Conservation (phyloP, 768 basidiomycete genomes). For the Trametes sanguinea region DNA sequence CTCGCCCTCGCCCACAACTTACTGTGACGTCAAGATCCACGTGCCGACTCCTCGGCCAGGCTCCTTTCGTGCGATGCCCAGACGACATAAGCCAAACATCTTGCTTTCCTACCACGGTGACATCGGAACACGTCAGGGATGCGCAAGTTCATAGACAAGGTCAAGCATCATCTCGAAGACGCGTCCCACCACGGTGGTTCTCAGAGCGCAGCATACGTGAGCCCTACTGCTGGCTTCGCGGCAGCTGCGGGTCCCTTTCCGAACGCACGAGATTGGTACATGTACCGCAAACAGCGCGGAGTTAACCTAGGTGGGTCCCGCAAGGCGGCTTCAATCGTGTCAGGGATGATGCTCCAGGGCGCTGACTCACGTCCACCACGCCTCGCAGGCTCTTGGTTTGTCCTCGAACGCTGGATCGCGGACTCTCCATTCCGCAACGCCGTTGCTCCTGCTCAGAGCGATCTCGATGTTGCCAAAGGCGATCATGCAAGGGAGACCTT, state of each 20-base stretch:
- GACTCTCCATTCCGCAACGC: conserved; percentile 59
- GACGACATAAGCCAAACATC: too few relatives aligned
- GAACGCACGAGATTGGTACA: conserved; percentile 39
- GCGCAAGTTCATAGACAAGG: conserved; percentile 7
- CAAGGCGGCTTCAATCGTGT: too few relatives aligned
- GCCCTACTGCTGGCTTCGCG: background rate
- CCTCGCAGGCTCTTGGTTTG: conserved; percentile 70
- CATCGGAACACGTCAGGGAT: background rate
- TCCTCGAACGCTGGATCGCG: conserved; percentile 76
- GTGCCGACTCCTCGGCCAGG: background rate
- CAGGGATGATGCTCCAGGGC: background rate
- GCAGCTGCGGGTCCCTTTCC: conserved; percentile 19
- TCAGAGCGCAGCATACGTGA: background rate
- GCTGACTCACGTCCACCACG: background rate
- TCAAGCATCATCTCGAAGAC: conserved; percentile 6
- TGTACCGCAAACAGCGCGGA: conserved; percentile 75
- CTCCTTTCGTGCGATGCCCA: background rate
- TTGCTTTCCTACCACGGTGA: background rate
- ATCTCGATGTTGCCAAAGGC: conserved; percentile 69
- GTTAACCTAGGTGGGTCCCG: conserved; percentile 70
- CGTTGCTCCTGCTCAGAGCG: conserved; percentile 57
- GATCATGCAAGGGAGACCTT: conserved; percentile 43
- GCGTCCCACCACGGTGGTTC: background rate
- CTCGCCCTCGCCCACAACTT: background rate
- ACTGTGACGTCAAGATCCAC: background rate